A percentile compares a stretch with the other conserved stretches of the same genome.
Conservation (phyloP, 1,284 basidiomycete genomes). For the Blastosporella zonata region DNA sequence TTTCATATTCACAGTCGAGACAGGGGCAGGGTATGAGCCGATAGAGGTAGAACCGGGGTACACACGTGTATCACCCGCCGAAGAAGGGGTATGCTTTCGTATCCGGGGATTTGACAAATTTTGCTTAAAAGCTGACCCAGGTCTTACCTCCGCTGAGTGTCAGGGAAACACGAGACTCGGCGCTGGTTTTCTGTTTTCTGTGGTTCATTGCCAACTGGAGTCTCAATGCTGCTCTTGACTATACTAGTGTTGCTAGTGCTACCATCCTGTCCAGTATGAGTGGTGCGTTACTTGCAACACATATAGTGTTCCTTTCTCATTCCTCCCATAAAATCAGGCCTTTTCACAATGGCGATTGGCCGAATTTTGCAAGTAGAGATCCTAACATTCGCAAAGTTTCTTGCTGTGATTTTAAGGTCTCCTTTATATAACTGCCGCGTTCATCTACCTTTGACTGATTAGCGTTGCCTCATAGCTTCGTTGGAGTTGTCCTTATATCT, state of each 20-base stretch:
- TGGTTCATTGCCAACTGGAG: slow-evolving; percentile 95
- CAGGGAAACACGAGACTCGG: slow-evolving; percentile 73
- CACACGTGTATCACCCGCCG: slow-evolving; percentile 2
- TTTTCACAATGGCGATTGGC: slow-evolving; percentile 91
- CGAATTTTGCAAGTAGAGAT: slow-evolving; percentile 82
- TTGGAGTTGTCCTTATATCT: slow-evolving; percentile 85
- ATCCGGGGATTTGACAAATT: not conserved
- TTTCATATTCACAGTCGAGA: slow-evolving; percentile 14
- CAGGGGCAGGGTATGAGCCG: slow-evolving; percentile 32
- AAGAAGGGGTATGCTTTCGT: slow-evolving; percentile 9
- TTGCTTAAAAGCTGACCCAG: not conserved
- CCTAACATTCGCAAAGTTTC: slow-evolving; percentile 72
- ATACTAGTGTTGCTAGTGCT: slow-evolving; percentile 88
- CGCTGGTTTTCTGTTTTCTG: slow-evolving; percentile 75
- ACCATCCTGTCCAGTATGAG: slow-evolving; percentile 89
- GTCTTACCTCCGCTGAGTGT: slow-evolving; percentile 53
- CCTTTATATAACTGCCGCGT: not conserved
- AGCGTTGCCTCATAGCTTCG: slow-evolving; percentile 54
- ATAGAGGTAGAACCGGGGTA: slow-evolving; percentile 17
- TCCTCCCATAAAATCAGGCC: slow-evolving; percentile 66
- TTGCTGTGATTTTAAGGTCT: slow-evolving; percentile 83
- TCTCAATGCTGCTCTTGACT: slow-evolving; percentile 77
- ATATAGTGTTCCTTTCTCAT: not conserved
- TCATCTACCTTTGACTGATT: not conserved
- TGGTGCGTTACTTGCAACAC: slow-evolving; percentile 52